phyloP scores from a whole-genome alignment of 345 rosid genomes.

The Ceriops zippeliana region DNA sequence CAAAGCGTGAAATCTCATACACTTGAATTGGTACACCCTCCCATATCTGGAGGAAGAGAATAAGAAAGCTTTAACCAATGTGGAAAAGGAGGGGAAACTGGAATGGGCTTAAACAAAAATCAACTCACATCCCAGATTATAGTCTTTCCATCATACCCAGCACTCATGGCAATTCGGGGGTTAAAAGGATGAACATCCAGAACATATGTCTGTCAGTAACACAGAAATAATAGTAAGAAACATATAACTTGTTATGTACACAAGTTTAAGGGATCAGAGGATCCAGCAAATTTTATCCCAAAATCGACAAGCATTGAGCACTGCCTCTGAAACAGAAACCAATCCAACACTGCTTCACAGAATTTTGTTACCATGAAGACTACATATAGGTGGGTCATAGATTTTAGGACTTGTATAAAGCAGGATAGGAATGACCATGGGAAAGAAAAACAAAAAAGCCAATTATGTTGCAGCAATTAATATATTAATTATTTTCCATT shows the following conservation, averaged over 20 bases:
- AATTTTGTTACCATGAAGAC: too few species aligned
- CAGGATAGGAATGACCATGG: too few species aligned
- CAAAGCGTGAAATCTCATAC: constrained; percentile 84
- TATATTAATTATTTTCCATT: too few species aligned
- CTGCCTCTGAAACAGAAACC: too few species aligned
- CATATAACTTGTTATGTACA: constrained; percentile 14
- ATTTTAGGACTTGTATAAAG: too few species aligned
- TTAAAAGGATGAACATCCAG: constrained; percentile 98
- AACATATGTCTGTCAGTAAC: constrained; percentile 74
- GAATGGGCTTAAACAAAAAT: constrained; percentile 15
- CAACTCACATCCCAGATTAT: constrained; percentile 98
- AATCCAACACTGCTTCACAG: background rate
- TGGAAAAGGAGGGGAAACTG: constrained; percentile 15
- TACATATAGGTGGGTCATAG: too few species aligned
- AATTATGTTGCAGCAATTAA: too few species aligned
- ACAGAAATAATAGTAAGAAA: constrained; percentile 5
- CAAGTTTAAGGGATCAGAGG: background rate
- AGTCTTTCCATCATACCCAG: constrained; percentile 96
- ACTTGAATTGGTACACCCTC: constrained; percentile 86
- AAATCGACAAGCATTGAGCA: too few species aligned
- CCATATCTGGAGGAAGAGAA: constrained; percentile 69
- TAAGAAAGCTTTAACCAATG: constrained; percentile 17
- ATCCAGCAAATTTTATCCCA: constrained; percentile 1
- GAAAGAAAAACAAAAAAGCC: too few species aligned
- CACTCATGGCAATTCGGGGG: constrained; percentile 98